phyloP scores from a whole-genome alignment of 768 basidiomycete species.

The Russula griseocarnosa region DNA sequence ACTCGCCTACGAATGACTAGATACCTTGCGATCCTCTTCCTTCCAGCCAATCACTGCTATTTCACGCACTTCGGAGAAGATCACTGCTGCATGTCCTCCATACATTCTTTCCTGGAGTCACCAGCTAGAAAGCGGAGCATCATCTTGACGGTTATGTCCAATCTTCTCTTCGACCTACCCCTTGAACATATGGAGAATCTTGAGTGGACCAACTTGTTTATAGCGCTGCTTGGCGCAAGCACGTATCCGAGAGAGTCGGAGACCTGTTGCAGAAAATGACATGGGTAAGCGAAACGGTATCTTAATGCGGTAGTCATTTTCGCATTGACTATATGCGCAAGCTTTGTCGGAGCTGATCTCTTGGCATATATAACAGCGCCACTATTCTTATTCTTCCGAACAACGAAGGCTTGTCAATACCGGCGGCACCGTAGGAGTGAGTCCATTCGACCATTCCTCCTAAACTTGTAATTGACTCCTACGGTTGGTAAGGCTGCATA shows the following conservation, averaged over 20 bases:
- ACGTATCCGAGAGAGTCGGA: constrained; percentile 8
- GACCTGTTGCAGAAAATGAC: neutral
- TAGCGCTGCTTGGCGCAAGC: constrained; percentile 11
- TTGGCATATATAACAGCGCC: too few relatives aligned
- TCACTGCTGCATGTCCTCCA: constrained; percentile 3
- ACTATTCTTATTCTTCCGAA: too few relatives aligned
- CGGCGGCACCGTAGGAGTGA: too few relatives aligned
- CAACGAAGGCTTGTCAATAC: too few relatives aligned
- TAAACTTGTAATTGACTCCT: too few relatives aligned
- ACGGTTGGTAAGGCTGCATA: too few relatives aligned
- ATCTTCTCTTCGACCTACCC: constrained; percentile 13
- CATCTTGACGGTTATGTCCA: constrained; percentile 2
- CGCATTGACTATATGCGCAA: too few relatives aligned
- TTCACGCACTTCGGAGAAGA: constrained; percentile 12
- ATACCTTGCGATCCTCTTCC: neutral
- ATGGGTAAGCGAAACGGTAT: too few relatives aligned
- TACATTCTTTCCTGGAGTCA: neutral
- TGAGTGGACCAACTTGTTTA: constrained; percentile 6
- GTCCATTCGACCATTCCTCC: too few relatives aligned
- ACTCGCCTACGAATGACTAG: neutral
- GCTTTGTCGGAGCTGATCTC: too few relatives aligned
- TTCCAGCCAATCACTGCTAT: constrained; percentile 15
- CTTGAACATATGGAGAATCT: neutral
- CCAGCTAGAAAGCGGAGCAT: neutral
- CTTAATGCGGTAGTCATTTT: too few relatives aligned